Conservation (phyloP, 208 protist species). For the Plasmodiophora brassicae region DNA sequence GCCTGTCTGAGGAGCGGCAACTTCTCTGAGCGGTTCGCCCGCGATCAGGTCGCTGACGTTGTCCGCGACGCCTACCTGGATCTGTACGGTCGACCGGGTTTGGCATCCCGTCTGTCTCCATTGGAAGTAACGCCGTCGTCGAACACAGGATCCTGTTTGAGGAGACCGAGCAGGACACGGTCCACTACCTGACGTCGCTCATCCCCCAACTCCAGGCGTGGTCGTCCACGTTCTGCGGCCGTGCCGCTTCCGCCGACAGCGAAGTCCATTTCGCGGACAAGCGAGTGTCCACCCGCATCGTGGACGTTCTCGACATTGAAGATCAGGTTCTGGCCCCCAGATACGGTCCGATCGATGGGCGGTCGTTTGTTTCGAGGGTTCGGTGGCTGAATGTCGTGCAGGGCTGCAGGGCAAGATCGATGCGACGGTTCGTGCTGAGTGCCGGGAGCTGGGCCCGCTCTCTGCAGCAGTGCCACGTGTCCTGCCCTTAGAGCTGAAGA, state of each 20-base stretch:
- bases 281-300: neutral
- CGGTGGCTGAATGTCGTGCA: neutral
- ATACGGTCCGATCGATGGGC: neutral
- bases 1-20: neutral
- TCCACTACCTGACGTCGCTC: neutral
- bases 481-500: constrained; percentile 1
- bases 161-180: neutral
- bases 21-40: neutral
- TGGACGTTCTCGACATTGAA: constrained; percentile 5
- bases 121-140: too few relatives aligned
- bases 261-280: neutral
- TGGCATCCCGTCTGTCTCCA: too few relatives aligned
- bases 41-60: neutral
- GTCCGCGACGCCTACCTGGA: neutral
- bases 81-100: too few relatives aligned
- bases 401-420: constrained; percentile 9
- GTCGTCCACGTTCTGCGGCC: neutral
- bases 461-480: neutral
- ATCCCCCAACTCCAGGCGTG: neutral
- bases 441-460: too few relatives aligned
- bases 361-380: neutral
- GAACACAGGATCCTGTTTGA: neutral
- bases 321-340: neutral
- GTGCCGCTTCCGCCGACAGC: neutral
- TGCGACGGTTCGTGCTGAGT: neutral